phyloP scores from a whole-genome alignment of 1,139 yeast genomes.

The Hyphopichia wangnamkhiaoensis region DNA sequence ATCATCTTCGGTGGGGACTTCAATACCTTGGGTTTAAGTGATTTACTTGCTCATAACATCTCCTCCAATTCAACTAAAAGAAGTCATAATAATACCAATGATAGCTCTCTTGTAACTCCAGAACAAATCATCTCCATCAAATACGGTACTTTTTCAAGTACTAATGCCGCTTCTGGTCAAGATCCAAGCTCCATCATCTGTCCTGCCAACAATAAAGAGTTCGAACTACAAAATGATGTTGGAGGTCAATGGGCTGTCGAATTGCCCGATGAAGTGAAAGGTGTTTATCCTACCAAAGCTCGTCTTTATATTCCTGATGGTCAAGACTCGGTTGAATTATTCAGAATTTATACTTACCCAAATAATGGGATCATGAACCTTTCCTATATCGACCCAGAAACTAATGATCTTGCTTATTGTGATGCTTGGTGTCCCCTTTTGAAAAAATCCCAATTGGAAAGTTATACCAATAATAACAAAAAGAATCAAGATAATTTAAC shows the following conservation, averaged over 20 bases:
- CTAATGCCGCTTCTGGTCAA: conserved; percentile 43
- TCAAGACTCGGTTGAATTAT: conserved; percentile 58
- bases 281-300: conserved; percentile 68
- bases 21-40: conserved; percentile 56
- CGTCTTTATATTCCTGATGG: conserved; percentile 65
- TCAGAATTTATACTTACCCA: conserved; percentile 77
- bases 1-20: conserved; percentile 83
- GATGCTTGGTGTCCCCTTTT: conserved; percentile 86
- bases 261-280: conserved; percentile 54
- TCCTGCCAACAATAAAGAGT: conserved; percentile 51
- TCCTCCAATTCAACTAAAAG: conserved; percentile 23
- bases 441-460: conserved; percentile 29
- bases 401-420: conserved; percentile 59
- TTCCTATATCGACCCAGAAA: conserved; percentile 74
- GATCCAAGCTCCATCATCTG: conserved; percentile 53
- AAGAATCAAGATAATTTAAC: conserved; percentile 20
- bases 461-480: conserved; percentile 22
- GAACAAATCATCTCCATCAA: conserved; percentile 70
- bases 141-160: conserved; percentile 59
- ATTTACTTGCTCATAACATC: conserved; percentile 39
- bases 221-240: conserved; percentile 55
- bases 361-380: conserved; percentile 89
- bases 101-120: conserved; percentile 47
- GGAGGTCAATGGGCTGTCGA: conserved; percentile 72
- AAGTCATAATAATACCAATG: conserved; percentile 28